Base-by-base conservation (phyloP, 306 rosid genomes). In the Prunus armeniaca region DNA sequence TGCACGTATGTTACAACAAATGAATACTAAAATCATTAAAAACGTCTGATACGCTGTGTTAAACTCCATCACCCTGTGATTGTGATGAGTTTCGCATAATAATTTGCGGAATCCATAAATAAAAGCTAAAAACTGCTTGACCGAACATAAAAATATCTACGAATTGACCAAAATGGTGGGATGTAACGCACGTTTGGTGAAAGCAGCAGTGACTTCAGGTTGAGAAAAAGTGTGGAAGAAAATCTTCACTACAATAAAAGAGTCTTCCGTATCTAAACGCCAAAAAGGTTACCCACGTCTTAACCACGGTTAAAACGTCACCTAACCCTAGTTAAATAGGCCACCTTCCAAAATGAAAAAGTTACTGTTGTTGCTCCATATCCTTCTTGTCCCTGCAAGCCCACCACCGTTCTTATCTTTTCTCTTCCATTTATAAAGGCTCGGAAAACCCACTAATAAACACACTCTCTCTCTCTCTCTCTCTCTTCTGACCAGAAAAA, bases 241-340 rank as follows among this genome's bases (percentile, higher is more conserved):
- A 34, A 34, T 34, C 9, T 2, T 2, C n/a, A 3, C 24, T 2
- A 0, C 18, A 4, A 54, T 5, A 18, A 19, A 2, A 19, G 18
- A 54, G 18, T 1, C 3, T 9, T 3, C 25, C 25, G 9, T 20
- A 9, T 3, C 13, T 19, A 17, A 13, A 62, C 5, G 3, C 6
- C 5, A 14, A 28, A 34, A 8, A 12, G 64, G 5, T 63, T 63
- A 30, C 67, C 67, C 45, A 30, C 46, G 22, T 19, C 20, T 63
- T 32, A 9, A 63, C 67, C 67, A 18, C 67, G 67, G 67, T 63
- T 63, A 63, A 63, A 63, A 63, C 3, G 14, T 63, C 32, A 63
- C 13, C 14, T 9, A 10, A 63, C 67, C 43, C 43, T 30, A 14
- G 67, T 28, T 63, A 30, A 63, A 30, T 30, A 63, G 12, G 43